phyloP scores from a whole-genome alignment of 495 filamentous ascomycete genomes.

The Hyaloscypha bicolor region DNA sequence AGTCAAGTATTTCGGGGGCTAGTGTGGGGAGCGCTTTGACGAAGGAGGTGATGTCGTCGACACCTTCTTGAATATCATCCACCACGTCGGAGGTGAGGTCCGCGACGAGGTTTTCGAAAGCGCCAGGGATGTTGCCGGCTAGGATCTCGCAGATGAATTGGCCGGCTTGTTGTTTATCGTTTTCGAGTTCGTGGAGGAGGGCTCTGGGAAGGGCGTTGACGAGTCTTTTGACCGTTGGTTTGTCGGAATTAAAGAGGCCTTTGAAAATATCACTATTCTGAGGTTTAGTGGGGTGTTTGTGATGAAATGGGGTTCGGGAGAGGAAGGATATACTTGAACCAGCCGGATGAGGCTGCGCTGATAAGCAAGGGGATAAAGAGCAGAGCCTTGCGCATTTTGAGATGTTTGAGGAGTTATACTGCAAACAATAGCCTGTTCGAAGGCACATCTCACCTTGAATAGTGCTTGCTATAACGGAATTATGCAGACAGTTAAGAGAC shows the following conservation, averaged over 20 bases:
- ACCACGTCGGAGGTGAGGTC: conserved; percentile 1
- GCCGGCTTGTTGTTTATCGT: not conserved
- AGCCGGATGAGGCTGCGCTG: no score
- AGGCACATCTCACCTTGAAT: no score
- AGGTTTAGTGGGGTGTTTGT: no score
- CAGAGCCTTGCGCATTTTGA: no score
- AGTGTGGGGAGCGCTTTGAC: conserved; percentile 5
- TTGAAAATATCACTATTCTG: not conserved
- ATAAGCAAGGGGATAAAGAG: no score
- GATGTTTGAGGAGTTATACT: not conserved
- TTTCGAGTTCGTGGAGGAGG: not conserved
- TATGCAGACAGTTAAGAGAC: no score
- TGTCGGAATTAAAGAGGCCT: not conserved
- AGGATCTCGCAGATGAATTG: conserved; percentile 5
- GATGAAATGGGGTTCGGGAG: no score
- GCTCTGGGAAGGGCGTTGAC: not conserved
- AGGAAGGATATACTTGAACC: no score
- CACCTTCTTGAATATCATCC: conserved; percentile 1
- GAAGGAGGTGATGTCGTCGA: not conserved
- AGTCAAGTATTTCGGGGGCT: not conserved
- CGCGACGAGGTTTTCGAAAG: not conserved
- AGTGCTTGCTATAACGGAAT: no score
- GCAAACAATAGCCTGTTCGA: no score
- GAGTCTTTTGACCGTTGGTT: not conserved
- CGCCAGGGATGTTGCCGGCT: not conserved